Evolutionary conservation across 805 yeast species (phyloP).

Genomic region (Lachancea kluyveri): DNA sequence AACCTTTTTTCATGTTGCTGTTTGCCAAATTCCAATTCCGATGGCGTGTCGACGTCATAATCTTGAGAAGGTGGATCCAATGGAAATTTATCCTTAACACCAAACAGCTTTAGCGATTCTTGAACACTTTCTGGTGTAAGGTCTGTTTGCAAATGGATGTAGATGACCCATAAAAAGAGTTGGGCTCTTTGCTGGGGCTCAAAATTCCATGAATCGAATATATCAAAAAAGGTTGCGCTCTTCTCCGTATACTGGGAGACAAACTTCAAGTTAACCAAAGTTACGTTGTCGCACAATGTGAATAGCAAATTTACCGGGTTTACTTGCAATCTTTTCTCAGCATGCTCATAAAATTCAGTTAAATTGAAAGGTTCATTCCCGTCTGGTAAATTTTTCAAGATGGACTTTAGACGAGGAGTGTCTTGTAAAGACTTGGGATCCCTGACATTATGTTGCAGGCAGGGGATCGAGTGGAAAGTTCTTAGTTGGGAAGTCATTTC

Average conservation of each 20-base stretch:
- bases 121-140: conserved; percentile 44
- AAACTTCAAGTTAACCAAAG: conserved; percentile 38
- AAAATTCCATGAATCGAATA: conserved; percentile 57
- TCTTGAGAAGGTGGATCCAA: conserved; percentile 12
- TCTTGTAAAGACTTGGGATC: conserved; percentile 80
- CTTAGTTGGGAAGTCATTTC: conserved; percentile 93
- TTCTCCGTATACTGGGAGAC: conserved; percentile 17
- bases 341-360: conserved; percentile 70
- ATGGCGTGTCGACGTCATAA: conserved; percentile 24
- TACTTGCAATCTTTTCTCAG: conserved; percentile 36
- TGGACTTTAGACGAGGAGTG: conserved; percentile 88
- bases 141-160: conserved; percentile 72
- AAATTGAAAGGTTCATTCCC: conserved; percentile 25
- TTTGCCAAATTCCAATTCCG: conserved; percentile 26
- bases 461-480: conserved; percentile 90
- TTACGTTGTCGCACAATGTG: conserved; percentile 59
- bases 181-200: conserved; percentile 62
- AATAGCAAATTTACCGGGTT: conserved; percentile 78
- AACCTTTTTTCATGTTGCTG: conserved; percentile 22
- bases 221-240: conserved; percentile 52
- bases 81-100: conserved; percentile 11
- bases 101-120: conserved; percentile 19
- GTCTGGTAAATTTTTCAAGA: conserved; percentile 47
- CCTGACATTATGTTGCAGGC: conserved; percentile 50
- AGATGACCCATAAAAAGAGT: conserved; percentile 77